These are phyloP conservation scores for Coemansia sp. DNA, from an alignment of 192 early-diverging fungal genomes.

Conservation along the genomic window DNA sequence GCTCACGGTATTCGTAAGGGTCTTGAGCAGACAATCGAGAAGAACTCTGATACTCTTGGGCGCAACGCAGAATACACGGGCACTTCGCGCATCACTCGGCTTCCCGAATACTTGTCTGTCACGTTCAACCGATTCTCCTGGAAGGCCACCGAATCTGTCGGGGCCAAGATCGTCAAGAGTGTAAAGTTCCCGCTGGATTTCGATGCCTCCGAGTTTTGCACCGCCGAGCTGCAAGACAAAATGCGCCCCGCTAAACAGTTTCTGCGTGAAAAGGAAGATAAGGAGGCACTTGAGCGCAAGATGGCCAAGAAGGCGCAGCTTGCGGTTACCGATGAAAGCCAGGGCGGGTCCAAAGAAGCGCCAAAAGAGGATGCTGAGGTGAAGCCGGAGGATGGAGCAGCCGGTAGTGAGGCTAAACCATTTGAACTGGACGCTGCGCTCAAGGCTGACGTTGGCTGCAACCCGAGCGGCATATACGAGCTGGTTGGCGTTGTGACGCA, in stretches of 20 bases:
- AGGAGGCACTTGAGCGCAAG: conserved; percentile 57
- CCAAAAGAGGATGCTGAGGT: conserved; percentile 4
- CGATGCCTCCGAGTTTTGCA: conserved; percentile 85
- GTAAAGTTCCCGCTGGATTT: conserved; percentile 94
- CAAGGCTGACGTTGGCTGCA: conserved; percentile 77
- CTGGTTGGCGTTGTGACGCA: conserved; percentile 93
- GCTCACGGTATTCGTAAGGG: conserved; percentile 52
- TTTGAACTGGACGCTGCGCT: conserved; percentile 68
- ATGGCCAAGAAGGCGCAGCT: conserved; percentile 32
- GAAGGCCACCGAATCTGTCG: conserved; percentile 75
- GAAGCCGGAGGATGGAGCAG: neutral
- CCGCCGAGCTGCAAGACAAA: conserved; percentile 76
- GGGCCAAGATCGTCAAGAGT: conserved; percentile 92
- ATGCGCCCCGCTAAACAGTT: conserved; percentile 62
- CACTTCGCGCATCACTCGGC: conserved; percentile 70
- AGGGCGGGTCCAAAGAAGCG: neutral
- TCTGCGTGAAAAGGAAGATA: conserved; percentile 75
- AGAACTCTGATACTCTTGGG: conserved; percentile 78
- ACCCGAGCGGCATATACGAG: conserved; percentile 89
- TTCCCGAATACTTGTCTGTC: conserved; percentile 87
- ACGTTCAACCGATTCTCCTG: conserved; percentile 96
- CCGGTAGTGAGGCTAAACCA: conserved; percentile 8
- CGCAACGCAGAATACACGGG: conserved; percentile 80
- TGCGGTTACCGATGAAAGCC: neutral
- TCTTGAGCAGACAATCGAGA: conserved; percentile 84